Conservation (phyloP, 73 alveolate genomes). For the Uronychia setigera region DNA sequence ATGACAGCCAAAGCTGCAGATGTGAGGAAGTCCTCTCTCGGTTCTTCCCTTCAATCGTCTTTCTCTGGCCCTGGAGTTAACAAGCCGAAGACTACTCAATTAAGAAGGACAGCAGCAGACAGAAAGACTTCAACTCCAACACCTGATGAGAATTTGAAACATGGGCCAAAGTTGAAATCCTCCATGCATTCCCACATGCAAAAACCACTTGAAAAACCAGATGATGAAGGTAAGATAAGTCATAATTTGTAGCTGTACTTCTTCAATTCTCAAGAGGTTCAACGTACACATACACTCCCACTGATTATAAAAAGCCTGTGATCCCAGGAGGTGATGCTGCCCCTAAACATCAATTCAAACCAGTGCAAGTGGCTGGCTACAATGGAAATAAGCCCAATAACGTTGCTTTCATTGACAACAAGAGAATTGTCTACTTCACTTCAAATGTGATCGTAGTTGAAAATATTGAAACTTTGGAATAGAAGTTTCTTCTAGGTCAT, state of each 20-base stretch:
- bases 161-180: neutral
- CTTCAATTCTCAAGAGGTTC: neutral
- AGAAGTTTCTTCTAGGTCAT: neutral
- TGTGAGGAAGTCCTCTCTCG: neutral
- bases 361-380: neutral
- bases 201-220: neutral
- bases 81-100: neutral
- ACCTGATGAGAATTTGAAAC: neutral
- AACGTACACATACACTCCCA: neutral
- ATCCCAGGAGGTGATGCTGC: neutral
- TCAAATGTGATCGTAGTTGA: neutral
- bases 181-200: neutral
- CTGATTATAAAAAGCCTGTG: neutral
- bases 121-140: too few species aligned
- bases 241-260: neutral
- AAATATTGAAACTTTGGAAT: neutral
- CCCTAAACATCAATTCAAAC: neutral
- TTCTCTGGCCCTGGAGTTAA: neutral
- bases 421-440: neutral
- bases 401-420: neutral
- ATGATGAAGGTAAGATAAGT: neutral
- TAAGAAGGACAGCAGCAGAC: neutral
- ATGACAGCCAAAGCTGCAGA: neutral
- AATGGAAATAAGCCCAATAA: neutral
- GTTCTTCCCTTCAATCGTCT: neutral